Conservation (phyloP, 257 asterid species). For the Jasminum sambac region DNA sequence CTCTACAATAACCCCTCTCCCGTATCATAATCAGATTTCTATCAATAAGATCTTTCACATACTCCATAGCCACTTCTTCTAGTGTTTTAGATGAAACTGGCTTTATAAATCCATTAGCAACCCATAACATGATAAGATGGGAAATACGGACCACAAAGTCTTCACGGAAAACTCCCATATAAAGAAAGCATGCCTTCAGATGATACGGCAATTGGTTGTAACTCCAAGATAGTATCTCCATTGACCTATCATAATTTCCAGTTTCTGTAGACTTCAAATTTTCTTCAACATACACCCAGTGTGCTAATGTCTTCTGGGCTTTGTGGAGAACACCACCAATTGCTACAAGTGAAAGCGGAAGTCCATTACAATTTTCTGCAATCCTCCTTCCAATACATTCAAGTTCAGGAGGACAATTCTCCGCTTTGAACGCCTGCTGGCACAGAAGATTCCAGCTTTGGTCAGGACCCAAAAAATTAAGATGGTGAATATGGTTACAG, state of each 20-base stretch:
- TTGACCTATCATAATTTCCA: constrained; percentile 6
- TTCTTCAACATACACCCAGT: constrained; percentile 23
- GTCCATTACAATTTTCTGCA: constrained; percentile 31
- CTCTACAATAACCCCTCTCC: not conserved
- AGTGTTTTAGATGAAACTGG: not conserved
- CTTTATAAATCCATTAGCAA: constrained; percentile 15
- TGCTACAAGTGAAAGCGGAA: constrained; percentile 31
- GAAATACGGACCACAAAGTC: not conserved
- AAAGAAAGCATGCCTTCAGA: constrained; percentile 18
- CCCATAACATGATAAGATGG: constrained; percentile 17
- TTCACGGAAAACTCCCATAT: constrained; percentile 17
- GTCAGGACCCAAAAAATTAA: constrained; percentile 18
- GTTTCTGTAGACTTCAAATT: constrained; percentile 12
- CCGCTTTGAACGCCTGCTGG: no score
- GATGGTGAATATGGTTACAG: not conserved
- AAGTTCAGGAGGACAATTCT: constrained; percentile 25
- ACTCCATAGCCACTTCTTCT: not conserved
- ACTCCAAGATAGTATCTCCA: constrained; percentile 29
- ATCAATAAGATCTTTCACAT: constrained; percentile 1
- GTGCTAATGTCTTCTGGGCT: constrained; percentile 13
- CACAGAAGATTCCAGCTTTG: no score
- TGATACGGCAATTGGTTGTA: constrained; percentile 16
- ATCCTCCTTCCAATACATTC: constrained; percentile 25
- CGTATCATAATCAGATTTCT: not conserved
- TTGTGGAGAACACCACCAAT: constrained; percentile 32